Conservation (phyloP, 1,139 yeast genomes). For the Magnusiomyces sp. region DNA sequence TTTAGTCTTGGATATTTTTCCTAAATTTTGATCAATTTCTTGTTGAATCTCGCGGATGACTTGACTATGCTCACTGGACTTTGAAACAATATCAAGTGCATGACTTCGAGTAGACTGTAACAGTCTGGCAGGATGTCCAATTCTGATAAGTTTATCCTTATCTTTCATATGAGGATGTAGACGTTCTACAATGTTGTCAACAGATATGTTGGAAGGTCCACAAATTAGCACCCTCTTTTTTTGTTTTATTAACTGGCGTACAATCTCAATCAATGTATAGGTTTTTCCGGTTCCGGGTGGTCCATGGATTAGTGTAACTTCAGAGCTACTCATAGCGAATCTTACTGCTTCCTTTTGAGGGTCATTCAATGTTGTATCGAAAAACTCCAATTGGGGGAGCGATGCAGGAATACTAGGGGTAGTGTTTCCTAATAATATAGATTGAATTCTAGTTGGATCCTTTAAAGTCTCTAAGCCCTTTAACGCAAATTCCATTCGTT, state of each 20-base stretch:
- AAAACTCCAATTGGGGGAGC: slow-evolving; percentile 30
- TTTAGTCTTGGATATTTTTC: slow-evolving; percentile 55
- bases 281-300: slow-evolving; percentile 85
- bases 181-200: slow-evolving; percentile 83
- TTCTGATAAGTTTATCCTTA: slow-evolving; percentile 49
- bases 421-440: slow-evolving; percentile 24
- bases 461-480: slow-evolving; percentile 50
- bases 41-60: slow-evolving; percentile 58
- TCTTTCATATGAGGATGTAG: slow-evolving; percentile 46
- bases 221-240: slow-evolving; percentile 75
- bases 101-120: slow-evolving; percentile 55
- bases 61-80: slow-evolving; percentile 51
- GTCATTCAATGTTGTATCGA: slow-evolving; percentile 49
- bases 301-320: slow-evolving; percentile 57
- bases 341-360: slow-evolving; percentile 65
- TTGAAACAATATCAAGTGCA: slow-evolving; percentile 67
- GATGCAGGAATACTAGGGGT: slow-evolving; percentile 16
- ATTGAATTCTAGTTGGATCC: slow-evolving; percentile 20
- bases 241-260: slow-evolving; percentile 56
- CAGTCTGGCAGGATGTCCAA: slow-evolving; percentile 91
- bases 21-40: slow-evolving; percentile 59
- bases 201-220: slow-evolving; percentile 94
- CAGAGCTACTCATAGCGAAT: slow-evolving; percentile 39
- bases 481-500: slow-evolving; percentile 79
- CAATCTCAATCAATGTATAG: slow-evolving; percentile 74